Evolutionary conservation across 208 protist genomes (phyloP).

Genomic region (Trypanosoma melophagium): DNA sequence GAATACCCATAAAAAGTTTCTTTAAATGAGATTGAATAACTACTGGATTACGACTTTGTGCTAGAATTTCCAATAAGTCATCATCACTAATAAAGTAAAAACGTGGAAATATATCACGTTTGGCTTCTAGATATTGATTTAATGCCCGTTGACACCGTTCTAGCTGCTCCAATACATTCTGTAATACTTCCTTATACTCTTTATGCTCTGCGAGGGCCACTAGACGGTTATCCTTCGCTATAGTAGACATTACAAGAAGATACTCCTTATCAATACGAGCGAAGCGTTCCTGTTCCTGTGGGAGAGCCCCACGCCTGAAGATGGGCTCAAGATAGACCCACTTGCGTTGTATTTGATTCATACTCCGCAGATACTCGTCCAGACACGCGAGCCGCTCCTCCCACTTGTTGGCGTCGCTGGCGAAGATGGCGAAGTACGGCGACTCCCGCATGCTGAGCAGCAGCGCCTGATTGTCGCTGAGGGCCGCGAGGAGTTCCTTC

Average conservation of each 20-base stretch:
- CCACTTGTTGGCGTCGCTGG: constrained; percentile 89
- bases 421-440: constrained; percentile 93
- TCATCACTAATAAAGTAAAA: constrained; percentile 99
- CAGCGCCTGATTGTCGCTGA: constrained; percentile 96
- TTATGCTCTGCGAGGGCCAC: constrained; percentile 78
- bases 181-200: constrained; percentile 83
- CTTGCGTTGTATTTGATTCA: constrained; percentile 97
- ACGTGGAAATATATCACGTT: constrained; percentile 95
- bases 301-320: constrained; percentile 95
- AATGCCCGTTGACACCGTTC: constrained; percentile 96
- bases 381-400: constrained; percentile 91
- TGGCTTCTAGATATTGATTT: constrained; percentile 97
- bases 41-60: constrained; percentile 92
- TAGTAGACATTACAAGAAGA: constrained; percentile 88
- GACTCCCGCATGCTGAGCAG: constrained; percentile 97
- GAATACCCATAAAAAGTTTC: constrained; percentile 98
- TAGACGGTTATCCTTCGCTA: constrained; percentile 84
- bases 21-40: constrained; percentile 98
- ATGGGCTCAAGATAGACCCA: constrained; percentile 99
- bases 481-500: constrained; percentile 94
- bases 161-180: constrained; percentile 94
- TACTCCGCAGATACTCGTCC: constrained; percentile 88
- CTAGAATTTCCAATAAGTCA: constrained; percentile 98
- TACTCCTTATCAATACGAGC: constrained; percentile 94
- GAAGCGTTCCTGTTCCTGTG: constrained; percentile 96